Evolutionary conservation across 305 asterid species (phyloP), one percentile per base, ranked within the genome.

Genomic region (Fraxinus albicans): DNA sequence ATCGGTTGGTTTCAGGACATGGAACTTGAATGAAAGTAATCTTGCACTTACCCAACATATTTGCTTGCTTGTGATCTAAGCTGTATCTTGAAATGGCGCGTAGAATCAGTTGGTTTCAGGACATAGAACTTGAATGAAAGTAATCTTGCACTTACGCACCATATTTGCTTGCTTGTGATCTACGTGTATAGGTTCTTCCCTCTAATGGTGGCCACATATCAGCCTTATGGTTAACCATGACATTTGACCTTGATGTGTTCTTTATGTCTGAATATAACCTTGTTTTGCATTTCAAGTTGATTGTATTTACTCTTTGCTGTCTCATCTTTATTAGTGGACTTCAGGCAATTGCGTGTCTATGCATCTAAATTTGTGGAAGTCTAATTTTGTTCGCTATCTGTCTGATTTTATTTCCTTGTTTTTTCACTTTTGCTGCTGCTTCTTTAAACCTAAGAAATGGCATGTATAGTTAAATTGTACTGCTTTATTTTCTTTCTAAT

Each of bases 401-500:
- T 38, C 8, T 81, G 81, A 69, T 55, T 27, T 8, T 10, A 1
- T 33, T 29, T 63, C 17, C 53, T 34, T 5, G 13, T 4, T 34
- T 60, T 47, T 10, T 72, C 36, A 38, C 9, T 4, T 12, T 79
- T 8, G 36, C 6, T 55, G 34, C 75, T 50, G 33, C 33, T 73
- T 10, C 27, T 69, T 73, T 31, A 13, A 29, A 55, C 78, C 75
- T n/a, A 3, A 2, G 47, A n/a, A 47, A 75, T 44, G 29, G 34
- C 36, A 29, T 60, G 79, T 44, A 60, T 60, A 60, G 80, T 70
- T 9, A 31, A 60, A 63, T 35, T 82, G 17, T 60, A 23, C 67
- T 53, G 25, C 42, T 27, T 69, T 6, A 40, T 65, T 76, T 53
- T 23, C 69, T 50, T 79, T 47, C 81, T 78, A 60, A 69, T 79